Base-by-base conservation (phyloP, 23 red algal genomes). In the Agarophyton chilense region DNA sequence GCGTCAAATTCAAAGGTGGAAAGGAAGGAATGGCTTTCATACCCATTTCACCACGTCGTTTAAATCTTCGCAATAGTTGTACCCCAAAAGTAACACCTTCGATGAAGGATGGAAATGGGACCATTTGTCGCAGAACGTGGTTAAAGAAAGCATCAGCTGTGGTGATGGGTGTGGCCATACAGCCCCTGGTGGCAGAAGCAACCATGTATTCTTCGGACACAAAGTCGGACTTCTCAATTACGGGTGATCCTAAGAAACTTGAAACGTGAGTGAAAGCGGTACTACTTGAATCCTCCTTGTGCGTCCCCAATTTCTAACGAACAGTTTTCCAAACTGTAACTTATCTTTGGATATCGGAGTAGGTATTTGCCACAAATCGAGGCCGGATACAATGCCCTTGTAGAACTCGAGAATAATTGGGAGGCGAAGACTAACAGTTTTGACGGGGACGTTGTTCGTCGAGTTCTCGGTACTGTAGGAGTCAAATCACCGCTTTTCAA, bases 401-500 rank as follows among this genome's bases (percentile, higher is more conserved):
- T 84, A 28, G 56, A 45, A 10, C 65, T 92, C 7, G 76, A 84
- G 21, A 39, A 58, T n/a, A 56, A 84, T 28, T 92, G 89, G 89
- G 89, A 64, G 4, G 85, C 70, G 11, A 89, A 92, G 29, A 92
- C 89, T 1, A 56, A 60, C 3, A 49, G 64, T 52, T 78, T 65
- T 52, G 81, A 95, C 77, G 93, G 93, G 21, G 93, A 95, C 51
- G 82, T 88, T 12, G 93, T 95, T 12, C 84, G 93, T 17, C 93
- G 93, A 19, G 73, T 78, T 19, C 61, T 95, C 24, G 93, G 93
- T 2, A 95, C 93, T 71, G 93, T 95, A 10, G 93, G 93, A 0
- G 57, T 89, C 19, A 89, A 88, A 39, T 84, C 78, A 0, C 93
- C 93, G 9, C 57, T 95, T 47, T 87, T 95, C 63, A 95, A 95